Evolutionary conservation across 2,329 filamentous ascomycete species (phyloP).

Genomic region (Venturia carpophila): DNA sequence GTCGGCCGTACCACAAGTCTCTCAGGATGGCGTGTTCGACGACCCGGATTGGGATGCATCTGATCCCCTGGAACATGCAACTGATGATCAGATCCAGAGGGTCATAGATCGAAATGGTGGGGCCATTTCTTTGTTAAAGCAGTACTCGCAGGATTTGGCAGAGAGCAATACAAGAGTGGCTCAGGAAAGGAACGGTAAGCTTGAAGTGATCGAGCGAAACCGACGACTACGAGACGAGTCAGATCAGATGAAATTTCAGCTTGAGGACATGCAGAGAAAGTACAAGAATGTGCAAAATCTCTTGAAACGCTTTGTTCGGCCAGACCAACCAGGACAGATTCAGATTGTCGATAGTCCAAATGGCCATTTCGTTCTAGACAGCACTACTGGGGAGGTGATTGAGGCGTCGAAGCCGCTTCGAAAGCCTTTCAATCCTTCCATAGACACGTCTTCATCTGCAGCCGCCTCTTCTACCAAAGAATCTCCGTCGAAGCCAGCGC

Average conservation of each 20-base stretch:
- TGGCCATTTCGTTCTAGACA: constrained; percentile 18
- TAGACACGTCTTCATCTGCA: constrained; percentile 3
- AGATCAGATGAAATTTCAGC: constrained; percentile 16
- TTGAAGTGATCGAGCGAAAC: constrained; percentile 17
- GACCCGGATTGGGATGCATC: constrained; percentile 16
- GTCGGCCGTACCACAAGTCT: background rate
- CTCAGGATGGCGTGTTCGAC: constrained; percentile 14
- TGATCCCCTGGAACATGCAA: constrained; percentile 17
- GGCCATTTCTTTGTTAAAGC: constrained; percentile 3
- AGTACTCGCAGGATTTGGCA: constrained; percentile 18
- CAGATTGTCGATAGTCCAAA: constrained; percentile 19
- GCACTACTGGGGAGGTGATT: constrained; percentile 17
- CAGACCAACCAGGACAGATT: constrained; percentile 17
- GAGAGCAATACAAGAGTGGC: constrained; percentile 17
- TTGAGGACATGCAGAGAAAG: constrained; percentile 17
- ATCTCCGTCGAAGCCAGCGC: background rate
- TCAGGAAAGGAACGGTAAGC: constrained; percentile 16
- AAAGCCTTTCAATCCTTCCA: background rate
- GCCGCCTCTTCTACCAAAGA: background rate
- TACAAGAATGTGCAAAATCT: constrained; percentile 17
- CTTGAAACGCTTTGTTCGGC: constrained; percentile 15
- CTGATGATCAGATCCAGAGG: constrained; percentile 16
- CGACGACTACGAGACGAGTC: constrained; percentile 15
- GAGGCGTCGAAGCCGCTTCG: constrained; percentile 9
- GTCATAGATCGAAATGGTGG: constrained; percentile 17